These are phyloP conservation scores for Trichophyton schoenleinii DNA, from an alignment of 2,329 filamentous ascomycete genomes.

Conservation along the genomic window DNA sequence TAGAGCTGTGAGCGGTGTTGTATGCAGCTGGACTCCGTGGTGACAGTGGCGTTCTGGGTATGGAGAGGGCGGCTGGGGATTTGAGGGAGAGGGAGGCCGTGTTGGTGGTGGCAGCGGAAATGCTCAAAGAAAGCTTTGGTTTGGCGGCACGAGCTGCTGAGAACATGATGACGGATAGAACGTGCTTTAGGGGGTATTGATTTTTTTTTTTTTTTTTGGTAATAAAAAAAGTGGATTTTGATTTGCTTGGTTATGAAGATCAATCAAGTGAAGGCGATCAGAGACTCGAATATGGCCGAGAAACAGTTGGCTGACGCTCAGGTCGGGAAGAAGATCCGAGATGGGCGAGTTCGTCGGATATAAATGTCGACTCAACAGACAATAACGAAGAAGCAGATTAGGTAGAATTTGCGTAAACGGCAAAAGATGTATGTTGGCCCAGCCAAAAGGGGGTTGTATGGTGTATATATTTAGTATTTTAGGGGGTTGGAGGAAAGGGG, in stretches of 20 bases:
- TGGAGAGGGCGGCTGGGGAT: constrained; percentile 26
- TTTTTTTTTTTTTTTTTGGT: not conserved
- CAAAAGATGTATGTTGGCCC: not conserved
- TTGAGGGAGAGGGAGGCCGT: constrained; percentile 31
- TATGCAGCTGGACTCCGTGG: constrained; percentile 30
- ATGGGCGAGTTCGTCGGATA: not conserved
- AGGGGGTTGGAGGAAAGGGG: not conserved
- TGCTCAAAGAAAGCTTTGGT: constrained; percentile 38
- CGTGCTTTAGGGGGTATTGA: not conserved
- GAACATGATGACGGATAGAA: constrained; percentile 25
- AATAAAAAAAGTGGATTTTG: not conserved
- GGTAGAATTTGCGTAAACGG: not conserved
- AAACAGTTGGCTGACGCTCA: not conserved
- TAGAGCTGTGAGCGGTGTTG: constrained; percentile 23
- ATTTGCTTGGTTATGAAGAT: not conserved
- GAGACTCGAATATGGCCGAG: not conserved
- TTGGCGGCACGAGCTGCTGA: constrained; percentile 27
- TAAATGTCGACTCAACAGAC: not conserved
- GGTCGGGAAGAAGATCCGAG: not conserved
- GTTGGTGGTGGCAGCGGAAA: constrained; percentile 26
- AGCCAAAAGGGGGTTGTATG: not conserved
- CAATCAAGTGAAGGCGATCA: not conserved
- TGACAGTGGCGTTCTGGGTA: constrained; percentile 30
- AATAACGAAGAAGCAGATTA: not conserved
- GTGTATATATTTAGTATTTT: constrained; percentile 3